Evolutionary conservation across 2,329 filamentous ascomycete species (phyloP).

Genomic region (Claviceps paspali): DNA sequence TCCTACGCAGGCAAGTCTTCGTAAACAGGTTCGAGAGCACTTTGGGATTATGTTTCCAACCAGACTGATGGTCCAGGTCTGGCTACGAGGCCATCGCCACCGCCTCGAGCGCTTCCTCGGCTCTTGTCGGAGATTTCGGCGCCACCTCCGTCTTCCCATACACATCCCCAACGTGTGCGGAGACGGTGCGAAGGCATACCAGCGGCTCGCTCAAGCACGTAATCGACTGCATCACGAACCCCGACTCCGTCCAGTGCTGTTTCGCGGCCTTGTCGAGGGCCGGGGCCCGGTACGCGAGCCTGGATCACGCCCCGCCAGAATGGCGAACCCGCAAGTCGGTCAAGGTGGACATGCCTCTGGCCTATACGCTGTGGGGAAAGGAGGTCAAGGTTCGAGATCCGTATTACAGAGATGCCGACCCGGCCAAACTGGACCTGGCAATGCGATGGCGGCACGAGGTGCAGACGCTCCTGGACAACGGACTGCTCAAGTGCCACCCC

Average conservation of each 20-base stretch:
- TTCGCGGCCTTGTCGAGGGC: background rate
- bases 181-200: background rate
- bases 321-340: constrained; percentile 25
- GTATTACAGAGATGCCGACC: background rate
- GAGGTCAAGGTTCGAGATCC: background rate
- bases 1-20: constrained; percentile 13
- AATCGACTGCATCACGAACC: background rate
- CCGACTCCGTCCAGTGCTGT: background rate
- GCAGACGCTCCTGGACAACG: background rate
- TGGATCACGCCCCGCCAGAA: background rate
- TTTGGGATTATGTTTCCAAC: no score
- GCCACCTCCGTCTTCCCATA: background rate
- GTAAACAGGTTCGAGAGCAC: no score
- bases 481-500: background rate
- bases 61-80: no score
- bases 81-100: constrained; percentile 1
- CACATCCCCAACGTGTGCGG: background rate
- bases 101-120: background rate
- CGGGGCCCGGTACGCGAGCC: background rate
- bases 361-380: background rate
- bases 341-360: constrained; percentile 35
- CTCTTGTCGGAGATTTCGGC: background rate
- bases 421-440: background rate
- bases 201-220: background rate
- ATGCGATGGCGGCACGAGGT: background rate